Evolutionary conservation across 208 protist genomes (phyloP), one percentile per base, ranked within the genome.

Genomic region (Acanthamoeba rhysodes): DNA sequence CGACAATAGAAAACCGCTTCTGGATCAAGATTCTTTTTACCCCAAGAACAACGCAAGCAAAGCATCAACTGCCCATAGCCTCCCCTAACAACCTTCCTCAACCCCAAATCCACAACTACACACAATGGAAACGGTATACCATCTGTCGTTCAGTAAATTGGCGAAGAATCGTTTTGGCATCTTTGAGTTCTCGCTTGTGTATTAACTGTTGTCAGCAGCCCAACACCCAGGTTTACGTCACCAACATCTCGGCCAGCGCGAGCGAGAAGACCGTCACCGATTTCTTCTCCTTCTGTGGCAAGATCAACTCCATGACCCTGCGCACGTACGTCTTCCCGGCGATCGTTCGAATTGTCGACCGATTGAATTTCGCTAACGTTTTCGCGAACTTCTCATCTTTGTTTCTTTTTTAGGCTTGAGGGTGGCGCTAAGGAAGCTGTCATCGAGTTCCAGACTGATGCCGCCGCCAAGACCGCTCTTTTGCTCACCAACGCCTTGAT

Each of bases 221-320:
- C 50, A 90, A 90, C 53, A 90, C 82, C 9, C 82, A 90, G 82
- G 82, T 90, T 45, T 90, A 90, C 53, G 82, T 90, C 16, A 90
- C 82, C 53, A 97, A 96, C 68, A 95, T 97, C 45, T 96, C 95
- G 41, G 57, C 70, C 27, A 96, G 92, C 82, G 96, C 95, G 32
- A 95, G 50, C 34, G 76, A 80, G 34, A 97, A 95, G 66, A 95
- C 95, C 45, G 90, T 97, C 55, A 85, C 88, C 41, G 96, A 97
- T 29, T 97, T 97, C 74, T 97, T 97, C 80, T 94, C 72, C 1
- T 97, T 97, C 45, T 97, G 96, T 85, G 96, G 96, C 37, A 96
- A 95, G 80, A 96, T 97, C 53, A 95, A 57, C 32, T 95, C 96
- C 10, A 91, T 97, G 62, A 78, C 34, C 20, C 66, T 97, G 2